These are phyloP conservation scores for Medicago ruthenica DNA, from an alignment of 306 rosid genomes.

Conservation along the genomic window DNA sequence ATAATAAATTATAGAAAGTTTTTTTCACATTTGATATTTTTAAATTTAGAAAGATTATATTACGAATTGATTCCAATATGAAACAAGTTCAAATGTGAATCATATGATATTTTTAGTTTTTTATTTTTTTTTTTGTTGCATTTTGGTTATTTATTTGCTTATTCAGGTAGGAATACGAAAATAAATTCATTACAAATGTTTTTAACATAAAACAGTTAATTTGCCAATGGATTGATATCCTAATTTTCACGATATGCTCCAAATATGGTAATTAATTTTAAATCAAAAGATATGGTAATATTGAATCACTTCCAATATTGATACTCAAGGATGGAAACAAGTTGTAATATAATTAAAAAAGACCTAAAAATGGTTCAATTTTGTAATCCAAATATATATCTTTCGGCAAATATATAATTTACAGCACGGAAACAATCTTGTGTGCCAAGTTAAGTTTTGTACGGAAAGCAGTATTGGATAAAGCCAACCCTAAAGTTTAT, in stretches of 20 bases:
- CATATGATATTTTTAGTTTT: no score
- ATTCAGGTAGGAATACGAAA: no score
- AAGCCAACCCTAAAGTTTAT: neutral
- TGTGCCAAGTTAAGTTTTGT: neutral
- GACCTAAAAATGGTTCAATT: neutral
- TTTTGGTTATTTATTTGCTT: no score
- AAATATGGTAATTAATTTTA: neutral
- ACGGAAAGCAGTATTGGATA: neutral
- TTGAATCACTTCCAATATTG: neutral
- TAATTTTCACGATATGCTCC: neutral
- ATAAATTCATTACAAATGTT: no score
- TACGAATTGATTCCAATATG: neutral
- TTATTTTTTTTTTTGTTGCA: no score
- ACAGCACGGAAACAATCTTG: neutral
- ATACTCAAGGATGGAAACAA: neutral
- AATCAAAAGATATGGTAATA: neutral
- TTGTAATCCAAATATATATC: neutral
- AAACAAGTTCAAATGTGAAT: neutral
- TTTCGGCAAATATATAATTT: neutral
- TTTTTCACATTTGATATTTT: neutral
- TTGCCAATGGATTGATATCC: neutral
- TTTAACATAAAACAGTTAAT: neutral
- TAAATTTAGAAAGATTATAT: slow-evolving; percentile 12
- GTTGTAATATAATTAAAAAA: neutral
- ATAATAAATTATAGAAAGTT: no score